phyloP scores from a whole-genome alignment of 495 filamentous ascomycete genomes.

The Aspergillus sparsus region DNA sequence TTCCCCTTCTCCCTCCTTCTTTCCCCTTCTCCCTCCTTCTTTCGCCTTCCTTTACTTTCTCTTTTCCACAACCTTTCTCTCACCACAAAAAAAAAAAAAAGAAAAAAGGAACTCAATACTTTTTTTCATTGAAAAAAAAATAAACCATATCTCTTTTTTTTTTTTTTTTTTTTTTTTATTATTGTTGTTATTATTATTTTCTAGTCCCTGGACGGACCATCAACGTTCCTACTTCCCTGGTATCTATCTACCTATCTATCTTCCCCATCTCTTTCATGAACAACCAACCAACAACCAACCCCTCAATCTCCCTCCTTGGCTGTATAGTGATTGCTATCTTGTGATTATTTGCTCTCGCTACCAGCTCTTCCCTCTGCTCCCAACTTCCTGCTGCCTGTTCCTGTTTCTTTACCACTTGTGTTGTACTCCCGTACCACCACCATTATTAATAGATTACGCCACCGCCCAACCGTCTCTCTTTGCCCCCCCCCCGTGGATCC shows the following conservation, averaged over 20 bases:
- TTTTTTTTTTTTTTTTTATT: too few species aligned
- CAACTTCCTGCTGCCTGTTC: conserved; percentile 17
- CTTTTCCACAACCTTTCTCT: neutral
- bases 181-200: too few species aligned
- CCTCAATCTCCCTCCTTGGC: too few species aligned
- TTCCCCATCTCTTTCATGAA: too few species aligned
- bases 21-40: conserved; percentile 8
- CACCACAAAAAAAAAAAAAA: neutral
- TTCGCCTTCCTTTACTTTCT: neutral
- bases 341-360: neutral
- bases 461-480: conserved; percentile 19
- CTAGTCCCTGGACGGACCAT: too few species aligned
- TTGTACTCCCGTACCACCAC: conserved; percentile 7
- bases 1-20: conserved; percentile 9
- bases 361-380: neutral
- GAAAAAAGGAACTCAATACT: too few species aligned
- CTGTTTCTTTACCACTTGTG: conserved; percentile 10
- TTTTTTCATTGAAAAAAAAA: too few species aligned
- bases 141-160: too few species aligned
- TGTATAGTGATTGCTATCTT: neutral
- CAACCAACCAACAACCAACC: too few species aligned
- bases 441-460: conserved; percentile 30
- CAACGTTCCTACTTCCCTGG: too few species aligned
- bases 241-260: too few species aligned
- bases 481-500: conserved; percentile 22